These are phyloP conservation scores for Hordeum marinum DNA, from an alignment of 176 grass and related monocot genomes.

Conservation along the genomic window DNA sequence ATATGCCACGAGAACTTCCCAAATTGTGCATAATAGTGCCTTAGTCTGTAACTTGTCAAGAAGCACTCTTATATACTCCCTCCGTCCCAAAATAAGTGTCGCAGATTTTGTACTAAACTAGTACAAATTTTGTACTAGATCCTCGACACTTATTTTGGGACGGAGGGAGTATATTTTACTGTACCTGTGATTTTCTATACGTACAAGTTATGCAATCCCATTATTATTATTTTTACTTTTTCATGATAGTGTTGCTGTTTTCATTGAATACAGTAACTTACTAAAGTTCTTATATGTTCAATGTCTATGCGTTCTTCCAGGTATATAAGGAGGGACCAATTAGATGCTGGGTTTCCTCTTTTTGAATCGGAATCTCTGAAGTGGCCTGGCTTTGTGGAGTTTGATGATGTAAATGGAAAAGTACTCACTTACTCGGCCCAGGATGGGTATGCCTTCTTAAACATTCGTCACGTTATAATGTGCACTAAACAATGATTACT, in stretches of 20 bases:
- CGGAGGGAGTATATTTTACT: no score
- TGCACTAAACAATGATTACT: not conserved
- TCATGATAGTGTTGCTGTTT: not conserved
- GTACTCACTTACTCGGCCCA: constrained; percentile 89
- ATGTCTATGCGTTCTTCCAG: constrained; percentile 39
- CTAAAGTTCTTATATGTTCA: not conserved
- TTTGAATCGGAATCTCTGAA: constrained; percentile 90
- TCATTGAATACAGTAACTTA: constrained; percentile 5
- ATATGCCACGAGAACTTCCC: not conserved
- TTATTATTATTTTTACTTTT: no score
- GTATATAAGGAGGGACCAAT: constrained; percentile 83
- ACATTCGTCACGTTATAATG: not conserved
- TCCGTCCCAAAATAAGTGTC: no score
- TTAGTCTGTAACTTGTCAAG: not conserved
- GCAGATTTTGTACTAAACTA: no score
- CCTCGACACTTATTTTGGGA: no score
- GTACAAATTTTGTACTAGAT: no score
- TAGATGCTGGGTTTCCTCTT: constrained; percentile 88
- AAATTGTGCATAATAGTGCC: not conserved
- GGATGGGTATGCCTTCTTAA: constrained; percentile 54
- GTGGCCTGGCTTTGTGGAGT: constrained; percentile 97
- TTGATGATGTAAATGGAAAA: constrained; percentile 98
- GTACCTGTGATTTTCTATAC: no score
- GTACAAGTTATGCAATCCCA: no score
- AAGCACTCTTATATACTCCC: no score